Evolutionary conservation across 1,139 yeast species (phyloP), one percentile per base, ranked within the genome.

Genomic region (Fermentozyma sake): DNA sequence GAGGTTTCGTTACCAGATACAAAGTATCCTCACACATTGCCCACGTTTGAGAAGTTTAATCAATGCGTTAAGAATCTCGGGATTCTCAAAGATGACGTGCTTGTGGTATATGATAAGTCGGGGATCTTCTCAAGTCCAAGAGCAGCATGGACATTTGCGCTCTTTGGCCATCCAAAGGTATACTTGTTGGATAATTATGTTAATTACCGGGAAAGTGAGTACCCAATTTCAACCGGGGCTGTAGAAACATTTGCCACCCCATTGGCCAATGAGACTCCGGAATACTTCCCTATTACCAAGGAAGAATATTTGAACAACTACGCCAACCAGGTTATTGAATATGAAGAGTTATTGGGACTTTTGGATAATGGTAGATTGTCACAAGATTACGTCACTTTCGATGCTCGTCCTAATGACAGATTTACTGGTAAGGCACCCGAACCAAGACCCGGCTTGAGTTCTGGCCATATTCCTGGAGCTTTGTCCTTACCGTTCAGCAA

Each of bases 121-220:
- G 95, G 95, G 1, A 76, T 83, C 37, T 86, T 89, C 54, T 79
- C 94, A 21, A 76, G 89, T 4, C 96, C 97, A 18, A 67, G 98
- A 39, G 93, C 83, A 15, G 89, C 89, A 1, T 91, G 96, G 96
- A 85, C 87, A 44, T 69, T 89, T 44, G 65, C 77, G 16, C 63
- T 82, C 4, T 84, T 80, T 52, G 93, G 93, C 4, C 96, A 87
- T 52, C 54, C 63, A 3, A 58, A 64, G 27, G 82, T 87, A 7
- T 69, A 64, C 41, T 53, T 89, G 30, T 67, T 91, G 42, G 83
- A 89, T 56, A 82, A 80, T 38, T 89, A 63, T 46, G 68, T 71
- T 6, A 53, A 55, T 13, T 87, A 82, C 42, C 45, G 48, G 23
- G 33, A 34, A n/a, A 35, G 33, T 8, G 52, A 42, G 11, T 50